A percentile compares a stretch with the other conserved stretches of the same genome.
Conservation (phyloP, 2,329 filamentous ascomycete species). For the Corynespora cassiicola region DNA sequence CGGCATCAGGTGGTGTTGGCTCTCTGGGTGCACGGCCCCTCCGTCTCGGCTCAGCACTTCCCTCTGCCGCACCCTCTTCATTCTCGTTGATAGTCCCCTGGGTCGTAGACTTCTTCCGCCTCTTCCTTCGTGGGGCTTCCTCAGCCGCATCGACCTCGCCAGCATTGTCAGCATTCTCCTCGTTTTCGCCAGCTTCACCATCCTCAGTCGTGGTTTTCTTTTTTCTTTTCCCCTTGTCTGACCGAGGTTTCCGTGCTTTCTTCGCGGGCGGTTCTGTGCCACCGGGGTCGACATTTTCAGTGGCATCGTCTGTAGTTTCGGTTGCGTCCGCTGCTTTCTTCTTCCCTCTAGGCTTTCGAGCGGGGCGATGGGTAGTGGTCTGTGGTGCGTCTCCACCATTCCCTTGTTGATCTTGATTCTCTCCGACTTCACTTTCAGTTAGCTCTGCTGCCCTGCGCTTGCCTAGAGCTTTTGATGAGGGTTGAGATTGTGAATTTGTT, state of each 20-base stretch:
- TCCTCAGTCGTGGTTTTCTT: constrained; percentile 7
- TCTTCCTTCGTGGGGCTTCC: constrained; percentile 17
- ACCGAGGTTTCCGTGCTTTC: constrained; percentile 37
- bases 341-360: neutral
- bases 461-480: constrained; percentile 20
- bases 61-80: constrained; percentile 15
- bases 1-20: constrained; percentile 44
- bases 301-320: constrained; percentile 21
- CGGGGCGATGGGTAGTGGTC: too few species aligned
- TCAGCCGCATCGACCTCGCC: constrained; percentile 12
- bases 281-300: constrained; percentile 13
- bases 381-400: too few species aligned
- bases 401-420: too few species aligned
- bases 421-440: too few species aligned
- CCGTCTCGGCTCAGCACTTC: constrained; percentile 22
- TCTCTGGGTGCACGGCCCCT: constrained; percentile 35
- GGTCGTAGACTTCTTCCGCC: constrained; percentile 22
- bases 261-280: constrained; percentile 20
- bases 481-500: constrained; percentile 17
- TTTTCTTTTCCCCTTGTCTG: constrained; percentile 24
- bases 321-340: constrained; percentile 8
- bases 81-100: constrained; percentile 17
- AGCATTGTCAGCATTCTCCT: constrained; percentile 14
- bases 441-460: constrained; percentile 21
- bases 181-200: constrained; percentile 15